Evolutionary conservation across 2,329 filamentous ascomycete genomes (phyloP).

Genomic region (Venturia aucupariae): DNA sequence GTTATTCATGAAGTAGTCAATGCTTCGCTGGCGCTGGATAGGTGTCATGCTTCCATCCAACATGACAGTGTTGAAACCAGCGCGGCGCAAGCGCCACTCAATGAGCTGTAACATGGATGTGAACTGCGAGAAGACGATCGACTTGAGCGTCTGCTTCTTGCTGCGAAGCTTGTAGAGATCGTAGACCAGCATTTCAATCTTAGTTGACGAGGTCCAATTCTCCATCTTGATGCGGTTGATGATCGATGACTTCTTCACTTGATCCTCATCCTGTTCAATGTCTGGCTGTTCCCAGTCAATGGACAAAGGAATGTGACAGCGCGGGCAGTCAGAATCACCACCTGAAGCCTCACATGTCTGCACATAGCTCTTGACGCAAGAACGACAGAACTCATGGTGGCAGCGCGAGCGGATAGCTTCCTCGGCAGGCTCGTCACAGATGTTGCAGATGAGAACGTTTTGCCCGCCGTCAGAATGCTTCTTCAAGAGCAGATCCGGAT

Average conservation of each 20-base stretch:
- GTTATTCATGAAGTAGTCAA: slow-evolving; percentile 94
- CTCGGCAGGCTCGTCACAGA: slow-evolving; percentile 93
- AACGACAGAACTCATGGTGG: slow-evolving; percentile 84
- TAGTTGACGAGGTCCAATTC: slow-evolving; percentile 95
- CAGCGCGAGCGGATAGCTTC: slow-evolving; percentile 88
- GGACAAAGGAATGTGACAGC: slow-evolving; percentile 78
- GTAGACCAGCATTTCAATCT: slow-evolving; percentile 93
- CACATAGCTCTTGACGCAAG: slow-evolving; percentile 72
- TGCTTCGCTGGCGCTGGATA: slow-evolving; percentile 82
- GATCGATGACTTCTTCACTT: slow-evolving; percentile 91
- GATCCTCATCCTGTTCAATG: slow-evolving; percentile 79
- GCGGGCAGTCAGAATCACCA: slow-evolving; percentile 65
- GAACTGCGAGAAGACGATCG: slow-evolving; percentile 95
- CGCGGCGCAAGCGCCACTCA: slow-evolving; percentile 89
- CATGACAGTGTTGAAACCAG: slow-evolving; percentile 98
- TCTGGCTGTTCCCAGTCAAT: slow-evolving; percentile 95
- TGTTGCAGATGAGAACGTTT: slow-evolving; percentile 83
- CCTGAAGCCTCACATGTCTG: slow-evolving; percentile 59
- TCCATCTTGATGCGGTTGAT: slow-evolving; percentile 99
- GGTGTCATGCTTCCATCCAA: slow-evolving; percentile 96
- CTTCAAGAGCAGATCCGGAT: slow-evolving; percentile 87
- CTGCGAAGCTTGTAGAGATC: slow-evolving; percentile 87
- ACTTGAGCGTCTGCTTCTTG: slow-evolving; percentile 89
- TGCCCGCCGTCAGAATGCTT: slow-evolving; percentile 79
- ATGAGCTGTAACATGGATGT: slow-evolving; percentile 96